These are phyloP conservation scores for Kondoa malvinella DNA, from an alignment of 768 basidiomycete genomes.

Conservation along the genomic window DNA sequence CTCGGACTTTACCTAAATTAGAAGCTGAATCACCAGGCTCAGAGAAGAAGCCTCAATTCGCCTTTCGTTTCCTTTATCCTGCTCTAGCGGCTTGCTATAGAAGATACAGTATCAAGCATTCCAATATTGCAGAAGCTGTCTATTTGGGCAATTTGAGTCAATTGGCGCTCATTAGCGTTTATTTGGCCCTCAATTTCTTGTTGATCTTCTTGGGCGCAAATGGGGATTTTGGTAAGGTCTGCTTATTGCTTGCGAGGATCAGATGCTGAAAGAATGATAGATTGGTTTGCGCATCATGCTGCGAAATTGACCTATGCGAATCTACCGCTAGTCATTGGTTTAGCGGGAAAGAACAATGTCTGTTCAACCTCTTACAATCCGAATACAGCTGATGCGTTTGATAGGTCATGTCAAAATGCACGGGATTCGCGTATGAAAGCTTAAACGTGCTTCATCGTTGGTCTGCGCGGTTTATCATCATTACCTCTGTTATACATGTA, in stretches of 20 bases:
- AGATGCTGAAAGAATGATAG: too few species aligned
- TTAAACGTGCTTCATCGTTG: slow-evolving; percentile 6
- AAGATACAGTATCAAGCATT: not conserved
- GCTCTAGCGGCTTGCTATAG: not conserved
- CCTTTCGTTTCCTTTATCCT: not conserved
- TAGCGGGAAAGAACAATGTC: slow-evolving; percentile 4
- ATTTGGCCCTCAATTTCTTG: not conserved
- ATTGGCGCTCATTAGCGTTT: not conserved
- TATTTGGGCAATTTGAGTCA: not conserved
- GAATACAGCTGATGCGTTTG: too few species aligned
- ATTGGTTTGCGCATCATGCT: slow-evolving; percentile 4
- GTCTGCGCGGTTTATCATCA: not conserved
- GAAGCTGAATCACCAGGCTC: not conserved
- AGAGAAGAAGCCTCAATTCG: not conserved
- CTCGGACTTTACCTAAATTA: not conserved
- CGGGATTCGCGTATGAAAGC: slow-evolving; percentile 1
- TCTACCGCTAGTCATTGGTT: slow-evolving; percentile 2
- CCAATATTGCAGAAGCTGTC: not conserved
- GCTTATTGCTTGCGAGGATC: not conserved
- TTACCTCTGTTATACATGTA: not conserved
- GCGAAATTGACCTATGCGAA: not conserved
- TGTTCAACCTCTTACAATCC: too few species aligned
- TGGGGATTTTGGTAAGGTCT: not conserved
- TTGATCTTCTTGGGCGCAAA: not conserved
- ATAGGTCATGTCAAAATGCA: not conserved